Evolutionary conservation across 2,329 filamentous ascomycete genomes (phyloP).

Genomic region (Exophiala phaeomuriformis): DNA sequence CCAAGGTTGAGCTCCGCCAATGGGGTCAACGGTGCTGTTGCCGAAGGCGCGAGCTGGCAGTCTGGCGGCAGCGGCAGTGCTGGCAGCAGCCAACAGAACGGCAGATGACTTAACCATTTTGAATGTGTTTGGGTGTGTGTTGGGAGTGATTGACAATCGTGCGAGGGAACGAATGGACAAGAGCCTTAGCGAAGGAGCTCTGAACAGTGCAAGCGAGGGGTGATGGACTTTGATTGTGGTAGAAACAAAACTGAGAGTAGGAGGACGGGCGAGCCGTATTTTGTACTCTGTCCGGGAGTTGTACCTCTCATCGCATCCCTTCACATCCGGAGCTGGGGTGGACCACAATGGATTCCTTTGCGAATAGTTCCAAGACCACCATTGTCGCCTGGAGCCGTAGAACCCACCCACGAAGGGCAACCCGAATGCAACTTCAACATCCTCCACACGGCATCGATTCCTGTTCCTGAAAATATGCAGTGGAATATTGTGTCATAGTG

Average conservation of each 20-base stretch:
- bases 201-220: constrained; percentile 25
- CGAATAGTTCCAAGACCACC: neutral
- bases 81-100: constrained; percentile 27
- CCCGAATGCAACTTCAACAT: constrained; percentile 5
- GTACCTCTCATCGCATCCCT: neutral
- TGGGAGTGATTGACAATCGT: neutral
- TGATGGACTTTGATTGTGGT: constrained; percentile 6
- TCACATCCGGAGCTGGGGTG: neutral
- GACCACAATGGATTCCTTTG: neutral
- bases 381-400: neutral
- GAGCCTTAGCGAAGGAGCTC: constrained; percentile 46
- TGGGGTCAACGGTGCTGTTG: neutral
- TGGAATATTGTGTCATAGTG: constrained; percentile 8
- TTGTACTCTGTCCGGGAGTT: constrained; percentile 7
- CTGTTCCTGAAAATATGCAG: constrained; percentile 8
- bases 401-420: neutral
- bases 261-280: constrained; percentile 7
- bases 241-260: constrained; percentile 6
- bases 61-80: constrained; percentile 21
- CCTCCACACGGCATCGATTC: constrained; percentile 13
- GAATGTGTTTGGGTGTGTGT: neutral
- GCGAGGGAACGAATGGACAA: constrained; percentile 29
- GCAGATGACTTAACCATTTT: constrained; percentile 26
- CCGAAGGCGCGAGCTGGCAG: constrained; percentile 15
- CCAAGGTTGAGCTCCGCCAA: constrained; percentile 5